phyloP scores from a whole-genome alignment of 2,329 filamentous ascomycete genomes.

The Xylaria sp. region DNA sequence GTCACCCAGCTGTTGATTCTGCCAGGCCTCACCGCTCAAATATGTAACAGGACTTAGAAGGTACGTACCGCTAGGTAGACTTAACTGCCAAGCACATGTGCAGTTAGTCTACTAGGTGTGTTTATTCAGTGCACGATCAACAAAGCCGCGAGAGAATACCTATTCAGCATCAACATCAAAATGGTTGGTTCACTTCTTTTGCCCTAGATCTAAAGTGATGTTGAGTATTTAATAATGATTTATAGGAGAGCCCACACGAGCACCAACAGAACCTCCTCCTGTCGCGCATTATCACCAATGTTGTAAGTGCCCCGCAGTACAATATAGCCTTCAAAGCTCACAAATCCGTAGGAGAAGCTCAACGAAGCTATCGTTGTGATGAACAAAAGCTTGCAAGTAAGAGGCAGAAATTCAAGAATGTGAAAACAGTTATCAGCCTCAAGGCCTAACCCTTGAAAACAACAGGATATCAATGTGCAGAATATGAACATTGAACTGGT shows the following conservation, averaged over 20 bases:
- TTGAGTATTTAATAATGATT: constrained; percentile 29
- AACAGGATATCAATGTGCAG: constrained; percentile 95
- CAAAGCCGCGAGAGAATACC: constrained; percentile 8
- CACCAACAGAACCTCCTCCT: constrained; percentile 95
- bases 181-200: constrained; percentile 44
- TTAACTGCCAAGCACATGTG: background rate
- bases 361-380: constrained; percentile 93
- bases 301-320: constrained; percentile 69
- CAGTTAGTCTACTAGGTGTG: background rate
- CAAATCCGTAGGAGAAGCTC: constrained; percentile 80
- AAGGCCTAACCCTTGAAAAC: constrained; percentile 3
- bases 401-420: background rate
- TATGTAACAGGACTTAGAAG: too few relatives aligned
- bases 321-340: constrained; percentile 3
- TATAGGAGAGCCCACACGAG: constrained; percentile 94
- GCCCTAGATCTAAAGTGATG: background rate
- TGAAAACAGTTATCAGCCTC: background rate
- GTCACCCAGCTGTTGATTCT: constrained; percentile 18
- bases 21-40: constrained; percentile 20
- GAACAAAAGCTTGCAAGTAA: constrained; percentile 90
- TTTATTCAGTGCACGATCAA: background rate
- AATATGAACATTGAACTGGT: constrained; percentile 99
- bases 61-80: background rate
- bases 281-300: constrained; percentile 95
- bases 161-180: constrained; percentile 25